Base-by-base conservation (phyloP, 306 rosid genomes). In the Malus orientalis region DNA sequence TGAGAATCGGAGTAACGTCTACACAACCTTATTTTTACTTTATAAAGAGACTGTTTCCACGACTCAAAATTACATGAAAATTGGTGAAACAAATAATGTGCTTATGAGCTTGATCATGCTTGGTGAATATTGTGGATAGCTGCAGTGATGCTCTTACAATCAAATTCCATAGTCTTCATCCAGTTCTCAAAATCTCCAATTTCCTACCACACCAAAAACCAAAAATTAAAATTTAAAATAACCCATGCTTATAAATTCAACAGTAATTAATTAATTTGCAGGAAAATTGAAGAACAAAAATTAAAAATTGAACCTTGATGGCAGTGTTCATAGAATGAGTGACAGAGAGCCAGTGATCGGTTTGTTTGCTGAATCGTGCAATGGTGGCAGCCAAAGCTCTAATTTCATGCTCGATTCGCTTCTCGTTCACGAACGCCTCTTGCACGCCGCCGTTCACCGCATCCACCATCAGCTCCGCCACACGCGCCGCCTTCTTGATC, bases 261-360 rank as follows among this genome's bases (percentile, higher is more conserved):
- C 67, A 62, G 5, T 62, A 13, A 61, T 23, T 61, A 27, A 62
- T 67, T 49, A 7, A 10, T 11, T 38, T 67, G 11, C 19, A 2
- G 23, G 3, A 33, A 57, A 16, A 20, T 12, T 6, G 42, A 30
- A 3, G 18, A 42, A 16, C 44, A 11, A 36, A 15, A 9, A 23
- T n/a, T 3, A n/a, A 49, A 20, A 47, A 11, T 49, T 0, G 1
- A 65, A 89, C 99, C 97, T 95, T 95, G 59, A 95, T 84, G 49
- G 92, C 96, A 14, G 91, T 81, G 83, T 95, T 95, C 29, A 95
- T 75, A 60, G 93, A 80, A 76, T 82, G 95, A 74, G 99, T 85
- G 33, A 93, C 80, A 67, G 87, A 57, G 60, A 95, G 97, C 97
- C 96, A 95, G 8, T 95, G 97, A 87, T 92, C 97, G 11, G 97